Percentiles rank a stretch among this genome's conserved stretches.
These are phyloP conservation scores for Rhodotorula sphaerocarpa DNA, from an alignment of 768 basidiomycete genomes.

Conservation along the genomic window DNA sequence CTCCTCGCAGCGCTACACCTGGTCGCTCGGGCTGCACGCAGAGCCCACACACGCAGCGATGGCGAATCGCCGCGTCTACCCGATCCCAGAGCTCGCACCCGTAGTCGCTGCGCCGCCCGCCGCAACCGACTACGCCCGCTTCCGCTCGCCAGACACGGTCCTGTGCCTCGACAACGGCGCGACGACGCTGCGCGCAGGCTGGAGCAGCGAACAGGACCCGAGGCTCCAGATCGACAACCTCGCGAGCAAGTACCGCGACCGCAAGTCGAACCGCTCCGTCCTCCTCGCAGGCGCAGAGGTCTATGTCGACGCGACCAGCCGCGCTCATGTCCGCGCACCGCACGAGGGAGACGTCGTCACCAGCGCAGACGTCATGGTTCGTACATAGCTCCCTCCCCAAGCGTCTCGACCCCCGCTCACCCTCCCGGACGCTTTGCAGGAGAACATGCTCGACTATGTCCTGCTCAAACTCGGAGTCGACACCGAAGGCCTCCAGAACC, in stretches of 20 bases:
- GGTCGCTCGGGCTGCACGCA: too few relatives aligned
- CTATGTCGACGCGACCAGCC: slow-evolving; percentile 75
- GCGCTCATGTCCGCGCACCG: slow-evolving; percentile 66
- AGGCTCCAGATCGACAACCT: slow-evolving; percentile 34
- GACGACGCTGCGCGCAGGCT: slow-evolving; percentile 38
- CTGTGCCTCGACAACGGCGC: slow-evolving; percentile 61
- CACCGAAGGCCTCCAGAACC: slow-evolving; percentile 64
- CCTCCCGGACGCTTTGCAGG: slow-evolving; percentile 53
- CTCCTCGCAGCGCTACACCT: too few relatives aligned
- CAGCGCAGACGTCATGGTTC: slow-evolving; percentile 84
- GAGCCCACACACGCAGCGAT: too few relatives aligned
- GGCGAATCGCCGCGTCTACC: slow-evolving; percentile 7
- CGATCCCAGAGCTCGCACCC: slow-evolving; percentile 23
- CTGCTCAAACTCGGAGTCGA: slow-evolving; percentile 81
- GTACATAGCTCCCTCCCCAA: neutral
- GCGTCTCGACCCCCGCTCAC: slow-evolving; percentile 18
- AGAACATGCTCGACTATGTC: slow-evolving; percentile 85
- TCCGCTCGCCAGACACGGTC: slow-evolving; percentile 48
- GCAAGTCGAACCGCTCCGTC: slow-evolving; percentile 71
- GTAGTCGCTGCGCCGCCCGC: slow-evolving; percentile 5
- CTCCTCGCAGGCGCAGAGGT: slow-evolving; percentile 79
- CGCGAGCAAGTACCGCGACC: slow-evolving; percentile 73
- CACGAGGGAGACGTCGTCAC: slow-evolving; percentile 92
- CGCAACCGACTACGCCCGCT: neutral
- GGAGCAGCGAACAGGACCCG: slow-evolving; percentile 25